Conservation (phyloP, 2,329 filamentous ascomycete genomes). For the Pseudocercospora cruenta region DNA sequence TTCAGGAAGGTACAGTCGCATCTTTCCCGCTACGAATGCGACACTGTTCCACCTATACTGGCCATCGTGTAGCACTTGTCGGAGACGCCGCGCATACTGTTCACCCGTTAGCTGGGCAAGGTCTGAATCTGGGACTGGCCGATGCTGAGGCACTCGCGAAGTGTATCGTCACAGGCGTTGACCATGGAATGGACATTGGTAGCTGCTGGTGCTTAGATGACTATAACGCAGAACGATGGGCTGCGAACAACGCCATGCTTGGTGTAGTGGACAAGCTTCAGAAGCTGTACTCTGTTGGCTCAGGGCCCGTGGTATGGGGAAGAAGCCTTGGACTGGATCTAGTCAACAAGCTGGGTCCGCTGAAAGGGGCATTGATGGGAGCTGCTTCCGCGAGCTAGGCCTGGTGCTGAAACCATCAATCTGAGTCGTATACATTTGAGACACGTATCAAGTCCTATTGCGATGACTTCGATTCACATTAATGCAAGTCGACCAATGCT, state of each 20-base stretch:
- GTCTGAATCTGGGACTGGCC: conserved; percentile 88
- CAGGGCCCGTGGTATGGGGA: conserved; percentile 77
- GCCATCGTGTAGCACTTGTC: conserved; percentile 85
- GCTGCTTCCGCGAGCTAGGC: conserved; percentile 52
- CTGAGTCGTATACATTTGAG: too few species aligned
- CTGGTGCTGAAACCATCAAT: too few species aligned
- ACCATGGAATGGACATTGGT: conserved; percentile 86
- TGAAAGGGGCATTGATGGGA: conserved; percentile 88
- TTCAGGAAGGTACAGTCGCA: conserved; percentile 80
- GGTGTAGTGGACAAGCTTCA: conserved; percentile 88
- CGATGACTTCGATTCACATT: too few species aligned
- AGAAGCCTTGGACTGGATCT: conserved; percentile 75
- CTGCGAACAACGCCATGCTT: conserved; percentile 75
- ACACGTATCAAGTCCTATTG: too few species aligned
- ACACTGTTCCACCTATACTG: conserved; percentile 91
- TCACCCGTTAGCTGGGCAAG: conserved; percentile 92
- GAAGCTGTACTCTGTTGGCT: conserved; percentile 82
- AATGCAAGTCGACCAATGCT: too few species aligned
- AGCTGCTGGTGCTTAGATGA: conserved; percentile 74
- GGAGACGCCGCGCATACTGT: conserved; percentile 95
- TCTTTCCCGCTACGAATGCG: conserved; percentile 90
- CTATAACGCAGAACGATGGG: conserved; percentile 81
- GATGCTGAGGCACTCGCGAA: conserved; percentile 80
- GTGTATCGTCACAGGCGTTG: conserved; percentile 74
- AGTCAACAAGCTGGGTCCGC: conserved; percentile 71